Evolutionary conservation across 305 asterid genomes (phyloP).

Genomic region (Solanum hybrid): DNA sequence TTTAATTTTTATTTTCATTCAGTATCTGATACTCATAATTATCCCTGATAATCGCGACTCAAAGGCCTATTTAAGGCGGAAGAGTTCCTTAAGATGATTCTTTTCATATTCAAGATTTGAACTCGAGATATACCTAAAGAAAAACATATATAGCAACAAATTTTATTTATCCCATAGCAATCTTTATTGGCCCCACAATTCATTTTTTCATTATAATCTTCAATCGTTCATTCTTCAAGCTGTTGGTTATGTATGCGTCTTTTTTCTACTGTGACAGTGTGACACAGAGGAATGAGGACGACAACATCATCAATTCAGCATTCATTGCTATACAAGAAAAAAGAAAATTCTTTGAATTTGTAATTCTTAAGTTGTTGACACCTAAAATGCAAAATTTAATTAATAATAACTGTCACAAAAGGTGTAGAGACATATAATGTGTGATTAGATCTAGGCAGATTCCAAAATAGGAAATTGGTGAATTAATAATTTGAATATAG

Average conservation of each 20-base stretch:
- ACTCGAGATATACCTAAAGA: neutral
- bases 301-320: neutral
- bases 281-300: neutral
- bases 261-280: neutral
- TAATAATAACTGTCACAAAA: neutral
- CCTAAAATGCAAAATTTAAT: neutral
- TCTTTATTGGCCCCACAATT: neutral
- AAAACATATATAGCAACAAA: neutral
- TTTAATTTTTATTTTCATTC: neutral
- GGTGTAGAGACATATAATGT: neutral
- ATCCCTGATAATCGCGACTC: neutral
- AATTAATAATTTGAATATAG: neutral
- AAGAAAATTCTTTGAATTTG: neutral
- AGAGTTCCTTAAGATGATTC: neutral
- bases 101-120: neutral
- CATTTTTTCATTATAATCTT: neutral
- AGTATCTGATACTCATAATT: neutral
- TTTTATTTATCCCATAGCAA: neutral
- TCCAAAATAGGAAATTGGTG: neutral
- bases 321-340: neutral
- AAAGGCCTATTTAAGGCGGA: neutral
- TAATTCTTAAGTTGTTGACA: neutral
- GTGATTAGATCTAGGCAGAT: neutral
- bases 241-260: neutral
- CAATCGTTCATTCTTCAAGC: neutral